phyloP scores from a whole-genome alignment of 345 rosid species.

The Ceriops zippeliana region DNA sequence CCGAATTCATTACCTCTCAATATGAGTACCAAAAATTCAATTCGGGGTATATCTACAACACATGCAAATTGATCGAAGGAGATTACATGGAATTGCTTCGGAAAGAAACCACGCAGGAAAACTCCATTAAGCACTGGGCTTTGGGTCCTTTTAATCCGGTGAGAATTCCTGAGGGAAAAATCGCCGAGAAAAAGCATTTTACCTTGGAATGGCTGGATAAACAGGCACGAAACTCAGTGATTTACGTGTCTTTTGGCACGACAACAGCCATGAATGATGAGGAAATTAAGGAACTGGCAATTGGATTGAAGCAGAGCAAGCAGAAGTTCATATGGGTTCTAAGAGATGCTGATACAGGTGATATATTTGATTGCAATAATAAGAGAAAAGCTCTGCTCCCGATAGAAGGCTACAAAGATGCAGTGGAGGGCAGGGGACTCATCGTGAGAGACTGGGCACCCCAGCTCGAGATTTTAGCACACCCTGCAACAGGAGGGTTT shows the following conservation, averaged over 20 bases:
- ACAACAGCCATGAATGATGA: conserved; percentile 36
- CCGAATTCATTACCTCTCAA: conserved; percentile 25
- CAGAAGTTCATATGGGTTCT: conserved; percentile 60
- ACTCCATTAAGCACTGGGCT: conserved; percentile 29
- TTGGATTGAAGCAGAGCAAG: conserved; percentile 41
- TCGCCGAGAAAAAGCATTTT: conserved; percentile 1
- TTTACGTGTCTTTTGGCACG: conserved; percentile 52
- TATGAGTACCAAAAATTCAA: conserved; percentile 8
- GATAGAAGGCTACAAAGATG: conserved; percentile 34
- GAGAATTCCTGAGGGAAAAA: neutral
- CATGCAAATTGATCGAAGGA: conserved; percentile 37
- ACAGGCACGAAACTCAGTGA: conserved; percentile 31
- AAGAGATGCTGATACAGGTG: conserved; percentile 57
- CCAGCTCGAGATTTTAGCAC: conserved; percentile 51
- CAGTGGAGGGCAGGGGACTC: conserved; percentile 32
- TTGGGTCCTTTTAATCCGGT: conserved; percentile 48
- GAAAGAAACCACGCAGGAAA: neutral
- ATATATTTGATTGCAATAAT: conserved; percentile 32
- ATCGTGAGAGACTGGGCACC: conserved; percentile 62
- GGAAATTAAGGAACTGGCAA: conserved; percentile 41
- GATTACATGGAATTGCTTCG: conserved; percentile 31
- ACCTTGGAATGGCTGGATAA: conserved; percentile 47
- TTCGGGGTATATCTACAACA: conserved; percentile 41
- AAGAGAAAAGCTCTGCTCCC: conserved; percentile 33
- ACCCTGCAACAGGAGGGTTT: conserved; percentile 46